phyloP scores from a whole-genome alignment of 129 eudicot genomes.

The Flaveria trinervia region DNA sequence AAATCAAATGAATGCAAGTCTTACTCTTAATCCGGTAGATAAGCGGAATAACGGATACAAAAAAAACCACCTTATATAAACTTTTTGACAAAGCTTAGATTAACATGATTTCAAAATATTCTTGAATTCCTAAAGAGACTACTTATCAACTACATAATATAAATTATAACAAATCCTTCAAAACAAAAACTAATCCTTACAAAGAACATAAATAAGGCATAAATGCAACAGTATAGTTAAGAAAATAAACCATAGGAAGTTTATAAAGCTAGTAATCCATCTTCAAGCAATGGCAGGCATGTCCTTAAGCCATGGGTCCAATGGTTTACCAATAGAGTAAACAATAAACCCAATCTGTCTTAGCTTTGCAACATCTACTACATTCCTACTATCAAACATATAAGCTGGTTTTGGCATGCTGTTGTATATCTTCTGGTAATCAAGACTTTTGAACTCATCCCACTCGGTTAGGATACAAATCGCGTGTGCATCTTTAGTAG shows the following conservation, averaged over 20 bases:
- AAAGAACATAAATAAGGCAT: not conserved
- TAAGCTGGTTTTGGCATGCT: constrained; percentile 65
- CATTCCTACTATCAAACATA: constrained; percentile 62
- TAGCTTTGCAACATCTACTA: constrained; percentile 44
- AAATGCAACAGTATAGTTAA: constrained; percentile 10
- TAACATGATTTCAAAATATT: too few relatives aligned
- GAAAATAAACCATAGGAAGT: constrained; percentile 2
- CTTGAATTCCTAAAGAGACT: not conserved
- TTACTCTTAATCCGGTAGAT: too few relatives aligned
- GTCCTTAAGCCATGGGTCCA: constrained; percentile 63
- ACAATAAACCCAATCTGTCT: constrained; percentile 61
- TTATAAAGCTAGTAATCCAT: not conserved
- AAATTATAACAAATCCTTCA: constrained; percentile 5
- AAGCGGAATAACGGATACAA: too few relatives aligned
- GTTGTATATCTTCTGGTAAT: constrained; percentile 52
- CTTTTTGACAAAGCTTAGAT: too few relatives aligned
- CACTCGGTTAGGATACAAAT: constrained; percentile 63
- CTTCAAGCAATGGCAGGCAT: constrained; percentile 54
- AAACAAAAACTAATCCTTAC: constrained; percentile 22
- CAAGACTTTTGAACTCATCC: constrained; percentile 60
- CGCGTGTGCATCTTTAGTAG: constrained; percentile 59
- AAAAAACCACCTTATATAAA: too few relatives aligned
- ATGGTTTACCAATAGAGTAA: constrained; percentile 64
- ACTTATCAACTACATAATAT: constrained; percentile 8
- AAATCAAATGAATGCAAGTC: too few relatives aligned